Evolutionary conservation across 2,329 filamentous ascomycete species (phyloP).

Genomic region (Apiospora pterosperma): DNA sequence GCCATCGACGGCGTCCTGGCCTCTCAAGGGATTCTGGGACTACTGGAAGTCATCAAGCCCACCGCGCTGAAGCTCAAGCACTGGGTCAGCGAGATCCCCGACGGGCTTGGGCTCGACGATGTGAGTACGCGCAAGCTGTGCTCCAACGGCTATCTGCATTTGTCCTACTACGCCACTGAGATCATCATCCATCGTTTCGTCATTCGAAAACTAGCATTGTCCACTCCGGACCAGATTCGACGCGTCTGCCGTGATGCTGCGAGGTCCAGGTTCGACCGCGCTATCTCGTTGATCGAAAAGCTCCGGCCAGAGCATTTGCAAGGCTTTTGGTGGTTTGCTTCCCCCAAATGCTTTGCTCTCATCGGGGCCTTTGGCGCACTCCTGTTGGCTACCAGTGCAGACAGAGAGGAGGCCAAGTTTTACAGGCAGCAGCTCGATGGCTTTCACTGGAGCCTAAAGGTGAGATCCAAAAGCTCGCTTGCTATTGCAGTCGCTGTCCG

Average conservation of each 20-base stretch:
- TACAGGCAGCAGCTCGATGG: neutral
- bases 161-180: slow-evolving; percentile 49
- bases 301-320: neutral
- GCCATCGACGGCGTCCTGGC: neutral
- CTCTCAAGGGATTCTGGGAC: neutral
- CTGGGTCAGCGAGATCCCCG: slow-evolving; percentile 18
- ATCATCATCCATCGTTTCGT: slow-evolving; percentile 49
- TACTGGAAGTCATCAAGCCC: slow-evolving; percentile 27
- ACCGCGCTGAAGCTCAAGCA: slow-evolving; percentile 22
- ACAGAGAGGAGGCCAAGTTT: neutral
- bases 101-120: slow-evolving; percentile 19
- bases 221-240: slow-evolving; percentile 21
- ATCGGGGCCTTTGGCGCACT: neutral
- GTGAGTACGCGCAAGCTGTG: slow-evolving; percentile 21
- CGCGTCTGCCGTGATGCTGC: slow-evolving; percentile 31
- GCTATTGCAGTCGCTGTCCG: neutral
- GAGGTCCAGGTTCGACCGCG: slow-evolving; percentile 27
- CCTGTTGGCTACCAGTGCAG: neutral
- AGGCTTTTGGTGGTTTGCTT: neutral
- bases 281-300: neutral
- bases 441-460: neutral
- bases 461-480: neutral
- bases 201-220: slow-evolving; percentile 37
- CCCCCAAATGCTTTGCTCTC: neutral
- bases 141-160: slow-evolving; percentile 42